Evolutionary conservation across 2,329 filamentous ascomycete species (phyloP), one percentile per base, ranked within the genome.

Genomic region (Seiridium unicorne): DNA sequence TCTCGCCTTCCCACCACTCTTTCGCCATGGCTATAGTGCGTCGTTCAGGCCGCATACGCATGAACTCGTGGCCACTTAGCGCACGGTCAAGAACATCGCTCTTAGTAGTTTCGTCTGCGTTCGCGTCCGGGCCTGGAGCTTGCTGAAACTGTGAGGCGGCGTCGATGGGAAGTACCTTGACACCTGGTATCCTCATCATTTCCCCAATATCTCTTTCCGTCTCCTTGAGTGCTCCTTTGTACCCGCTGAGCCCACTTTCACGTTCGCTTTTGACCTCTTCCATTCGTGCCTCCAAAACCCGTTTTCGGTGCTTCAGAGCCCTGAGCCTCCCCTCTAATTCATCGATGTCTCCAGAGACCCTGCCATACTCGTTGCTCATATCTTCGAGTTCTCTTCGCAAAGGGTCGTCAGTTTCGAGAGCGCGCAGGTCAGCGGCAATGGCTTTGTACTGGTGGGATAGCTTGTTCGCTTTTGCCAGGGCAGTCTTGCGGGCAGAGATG

Each of bases 161-260:
- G n/a, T 48, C 48, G 8, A 44, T 38, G 1, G 80, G 77, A 8
- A 59, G 68, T 0, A 84, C 83, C 46, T 76, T 76, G 4, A 86
- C 73, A 0, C 84, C 83, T 1, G 87, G 86, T 11, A 81, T 79
- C 8, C 75, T 78, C 65, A 93, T 76, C 61, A 93, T 83, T 3
- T 76, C 77, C 4, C 76, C 74, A 5, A 92, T 79, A 58, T 90
- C 84, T 11, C 76, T 77, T 62, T 93, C 88, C 5, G 91, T 81
- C 58, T 91, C 84, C 59, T 79, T 83, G 42, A 92, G 74, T 3
- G 89, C 88, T 1, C 87, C 84, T 26, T 82, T 84, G 70, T 92
- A 93, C 0, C 89, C 88, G 59, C 88, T 90, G 11, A 92, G 72
- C n/a, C 86, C 86, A 2, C 89, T 87, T 70, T 92, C 89, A 44